Percentiles rank a stretch among this genome's conserved stretches.
These are phyloP conservation scores for Choiromyces venosus DNA, from an alignment of 495 filamentous ascomycete genomes.

Conservation along the genomic window DNA sequence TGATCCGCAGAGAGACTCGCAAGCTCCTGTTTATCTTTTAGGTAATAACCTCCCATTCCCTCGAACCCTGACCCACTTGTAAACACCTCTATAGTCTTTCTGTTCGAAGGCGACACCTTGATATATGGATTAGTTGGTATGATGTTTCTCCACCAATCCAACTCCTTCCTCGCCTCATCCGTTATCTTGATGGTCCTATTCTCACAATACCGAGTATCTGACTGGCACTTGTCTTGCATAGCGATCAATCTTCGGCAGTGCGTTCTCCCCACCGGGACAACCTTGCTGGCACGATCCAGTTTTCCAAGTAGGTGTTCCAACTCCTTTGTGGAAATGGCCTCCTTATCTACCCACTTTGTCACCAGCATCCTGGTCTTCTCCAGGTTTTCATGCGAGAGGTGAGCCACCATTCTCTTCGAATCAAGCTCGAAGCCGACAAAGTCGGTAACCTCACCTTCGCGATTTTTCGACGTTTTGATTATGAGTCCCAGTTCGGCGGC, in stretches of 20 bases:
- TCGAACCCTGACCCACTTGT: background rate
- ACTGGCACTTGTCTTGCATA: background rate
- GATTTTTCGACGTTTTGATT: constrained; percentile 4
- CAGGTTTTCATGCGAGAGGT: background rate
- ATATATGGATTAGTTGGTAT: background rate
- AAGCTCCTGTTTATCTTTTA: background rate
- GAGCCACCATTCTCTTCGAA: background rate
- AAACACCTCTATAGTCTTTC: background rate
- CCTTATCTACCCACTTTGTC: background rate
- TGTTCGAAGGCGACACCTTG: background rate
- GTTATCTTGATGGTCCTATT: background rate
- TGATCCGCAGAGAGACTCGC: background rate
- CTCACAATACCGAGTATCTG: background rate
- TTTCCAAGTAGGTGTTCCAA: background rate
- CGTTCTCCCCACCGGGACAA: background rate
- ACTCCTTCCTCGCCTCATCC: background rate
- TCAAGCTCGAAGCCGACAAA: background rate
- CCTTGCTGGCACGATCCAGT: background rate
- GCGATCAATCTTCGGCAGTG: background rate
- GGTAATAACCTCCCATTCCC: background rate
- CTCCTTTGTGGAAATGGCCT: background rate
- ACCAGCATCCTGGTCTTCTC: background rate
- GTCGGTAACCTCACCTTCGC: background rate
- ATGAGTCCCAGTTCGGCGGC: background rate
- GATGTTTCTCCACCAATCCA: background rate